phyloP scores from a whole-genome alignment of 345 rosid species.

The Aegle marmelos region DNA sequence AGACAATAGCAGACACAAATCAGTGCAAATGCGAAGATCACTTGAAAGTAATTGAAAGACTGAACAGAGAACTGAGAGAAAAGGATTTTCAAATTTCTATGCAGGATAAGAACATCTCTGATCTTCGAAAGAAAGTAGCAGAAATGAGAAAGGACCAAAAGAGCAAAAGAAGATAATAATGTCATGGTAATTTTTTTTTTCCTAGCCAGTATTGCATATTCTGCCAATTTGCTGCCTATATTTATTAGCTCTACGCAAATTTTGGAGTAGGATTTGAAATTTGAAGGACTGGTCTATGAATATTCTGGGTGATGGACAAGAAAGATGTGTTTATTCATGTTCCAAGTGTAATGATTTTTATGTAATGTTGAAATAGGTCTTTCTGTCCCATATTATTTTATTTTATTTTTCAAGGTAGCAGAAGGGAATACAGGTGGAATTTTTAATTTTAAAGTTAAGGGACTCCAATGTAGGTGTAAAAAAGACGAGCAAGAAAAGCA shows the following conservation, averaged over 20 bases:
- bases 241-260: neutral
- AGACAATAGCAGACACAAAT: constrained; percentile 14
- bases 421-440: too few relatives aligned
- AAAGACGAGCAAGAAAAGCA: neutral
- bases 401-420: too few relatives aligned
- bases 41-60: constrained; percentile 45
- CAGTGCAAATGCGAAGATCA: constrained; percentile 21
- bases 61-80: constrained; percentile 46
- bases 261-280: neutral
- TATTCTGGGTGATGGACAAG: neutral
- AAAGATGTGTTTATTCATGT: neutral
- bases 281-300: neutral
- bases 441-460: neutral
- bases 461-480: neutral
- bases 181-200: neutral
- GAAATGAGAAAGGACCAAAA: constrained; percentile 9
- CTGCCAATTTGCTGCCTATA: neutral
- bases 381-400: neutral
- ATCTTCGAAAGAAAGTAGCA: constrained; percentile 33
- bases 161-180: neutral
- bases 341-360: neutral
- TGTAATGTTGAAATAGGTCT: neutral
- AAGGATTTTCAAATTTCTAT: constrained; percentile 35
- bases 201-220: neutral
- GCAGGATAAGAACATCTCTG: constrained; percentile 47